These are phyloP conservation scores for Trypanosoma rangeli DNA, from an alignment of 208 protist species.

Conservation along the genomic window DNA sequence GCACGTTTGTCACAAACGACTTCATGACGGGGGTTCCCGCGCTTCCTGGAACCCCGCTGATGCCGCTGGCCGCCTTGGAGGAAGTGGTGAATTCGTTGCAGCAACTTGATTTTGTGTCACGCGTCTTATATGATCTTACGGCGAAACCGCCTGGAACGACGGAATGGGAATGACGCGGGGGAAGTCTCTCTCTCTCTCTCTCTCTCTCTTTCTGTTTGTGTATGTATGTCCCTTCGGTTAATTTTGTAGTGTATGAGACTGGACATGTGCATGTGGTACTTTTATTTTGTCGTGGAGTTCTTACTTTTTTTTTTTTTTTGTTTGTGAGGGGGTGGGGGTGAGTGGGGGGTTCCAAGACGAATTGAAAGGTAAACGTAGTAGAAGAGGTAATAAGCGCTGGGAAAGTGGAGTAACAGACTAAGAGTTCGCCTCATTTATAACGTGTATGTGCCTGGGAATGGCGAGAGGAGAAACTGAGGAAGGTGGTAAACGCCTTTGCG, in stretches of 20 bases:
- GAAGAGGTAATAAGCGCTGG: not conserved
- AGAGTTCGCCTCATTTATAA: not conserved
- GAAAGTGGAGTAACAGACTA: not conserved
- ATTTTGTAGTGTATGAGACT: not conserved
- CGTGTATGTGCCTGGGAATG: too few relatives aligned
- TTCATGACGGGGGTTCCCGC: slow-evolving; percentile 96
- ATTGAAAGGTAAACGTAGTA: not conserved
- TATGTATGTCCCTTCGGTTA: not conserved
- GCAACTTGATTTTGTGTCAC: slow-evolving; percentile 79
- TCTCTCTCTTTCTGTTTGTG: not conserved
- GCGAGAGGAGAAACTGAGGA: too few relatives aligned
- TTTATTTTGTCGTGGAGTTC: too few relatives aligned
- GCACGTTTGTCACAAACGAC: slow-evolving; percentile 96
- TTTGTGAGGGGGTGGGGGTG: too few relatives aligned
- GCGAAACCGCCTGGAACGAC: slow-evolving; percentile 98
- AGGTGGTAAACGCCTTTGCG: too few relatives aligned
- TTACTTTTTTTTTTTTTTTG: too few relatives aligned
- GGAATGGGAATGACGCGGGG: slow-evolving; percentile 93
- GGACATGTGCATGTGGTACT: too few relatives aligned
- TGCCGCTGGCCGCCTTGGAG: slow-evolving; percentile 81
- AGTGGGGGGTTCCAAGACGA: not conserved
- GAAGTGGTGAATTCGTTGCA: slow-evolving; percentile 80
- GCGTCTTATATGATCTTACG: slow-evolving; percentile 96
- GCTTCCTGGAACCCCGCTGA: slow-evolving; percentile 70
- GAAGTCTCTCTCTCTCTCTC: not conserved